Evolutionary conservation across 2,329 filamentous ascomycete genomes (phyloP).

Genomic region (Colletotrichum chrysophilum): DNA sequence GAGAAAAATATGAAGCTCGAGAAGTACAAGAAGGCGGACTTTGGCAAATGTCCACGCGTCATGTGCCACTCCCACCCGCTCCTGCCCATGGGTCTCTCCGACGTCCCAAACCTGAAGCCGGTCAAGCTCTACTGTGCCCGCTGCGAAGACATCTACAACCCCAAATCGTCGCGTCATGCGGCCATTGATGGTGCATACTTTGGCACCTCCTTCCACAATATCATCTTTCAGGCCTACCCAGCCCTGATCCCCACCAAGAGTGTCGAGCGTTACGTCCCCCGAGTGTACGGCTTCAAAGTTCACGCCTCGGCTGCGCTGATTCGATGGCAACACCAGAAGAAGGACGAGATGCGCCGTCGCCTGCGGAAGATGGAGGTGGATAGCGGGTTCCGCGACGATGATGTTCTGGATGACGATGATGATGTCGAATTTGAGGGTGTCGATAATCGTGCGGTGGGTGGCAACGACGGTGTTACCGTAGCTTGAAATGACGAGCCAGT

Average conservation of each 20-base stretch:
- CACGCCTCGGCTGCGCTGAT: conserved; percentile 87
- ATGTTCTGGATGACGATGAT: conserved; percentile 64
- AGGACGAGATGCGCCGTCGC: conserved; percentile 82
- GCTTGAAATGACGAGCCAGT: background rate
- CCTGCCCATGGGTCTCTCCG: conserved; percentile 92
- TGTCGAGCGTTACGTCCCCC: conserved; percentile 83
- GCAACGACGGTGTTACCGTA: conserved; percentile 6
- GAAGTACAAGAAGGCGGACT: conserved; percentile 98
- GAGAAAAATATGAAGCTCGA: conserved; percentile 71
- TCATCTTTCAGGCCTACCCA: conserved; percentile 98
- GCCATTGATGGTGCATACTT: conserved; percentile 98
- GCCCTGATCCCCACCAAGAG: conserved; percentile 87
- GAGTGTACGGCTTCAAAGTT: conserved; percentile 94
- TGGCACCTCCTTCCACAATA: conserved; percentile 97
- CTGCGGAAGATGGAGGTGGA: conserved; percentile 76
- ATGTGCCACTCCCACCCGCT: conserved; percentile 93
- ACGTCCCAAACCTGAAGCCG: conserved; percentile 84
- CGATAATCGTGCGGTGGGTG: conserved; percentile 32
- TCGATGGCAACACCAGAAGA: conserved; percentile 85
- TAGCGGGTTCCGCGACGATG: conserved; percentile 77
- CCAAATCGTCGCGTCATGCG: conserved; percentile 94
- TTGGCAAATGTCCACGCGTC: conserved; percentile 96
- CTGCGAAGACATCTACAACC: conserved; percentile 99
- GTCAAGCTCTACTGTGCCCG: conserved; percentile 97
- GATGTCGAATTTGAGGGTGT: conserved; percentile 45